Percentiles rank a stretch among this genome's conserved stretches.
These are phyloP conservation scores for Phytophthora parvispora DNA, from an alignment of 352 stramenopile species.

Conservation along the genomic window DNA sequence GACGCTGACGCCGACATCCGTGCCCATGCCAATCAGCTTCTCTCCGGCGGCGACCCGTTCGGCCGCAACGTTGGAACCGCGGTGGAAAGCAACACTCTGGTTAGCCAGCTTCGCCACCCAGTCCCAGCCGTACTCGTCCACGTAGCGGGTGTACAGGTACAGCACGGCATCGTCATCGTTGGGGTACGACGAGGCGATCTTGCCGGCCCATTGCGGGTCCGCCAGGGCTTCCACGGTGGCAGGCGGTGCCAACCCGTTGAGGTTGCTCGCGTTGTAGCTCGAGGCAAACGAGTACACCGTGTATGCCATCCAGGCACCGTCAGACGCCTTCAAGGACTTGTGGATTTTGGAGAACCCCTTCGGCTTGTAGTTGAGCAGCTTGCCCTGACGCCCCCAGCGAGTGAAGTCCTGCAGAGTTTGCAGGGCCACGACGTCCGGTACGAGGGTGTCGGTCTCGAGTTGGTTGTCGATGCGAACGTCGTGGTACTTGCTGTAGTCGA, in stretches of 20 bases:
- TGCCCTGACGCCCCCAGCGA: conserved; percentile 20
- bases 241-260: conserved; percentile 22
- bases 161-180: conserved; percentile 61
- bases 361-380: conserved; percentile 59
- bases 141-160: conserved; percentile 53
- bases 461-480: conserved; percentile 72
- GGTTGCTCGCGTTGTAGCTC: conserved; percentile 37
- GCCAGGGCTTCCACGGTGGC: conserved; percentile 29
- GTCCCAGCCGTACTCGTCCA: conserved; percentile 63
- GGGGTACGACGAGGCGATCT: conserved; percentile 61
- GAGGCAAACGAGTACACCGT: conserved; percentile 45
- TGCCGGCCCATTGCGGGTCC: conserved; percentile 39
- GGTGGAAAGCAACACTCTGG: conserved; percentile 47
- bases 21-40: conserved; percentile 39
- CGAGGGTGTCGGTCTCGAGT: conserved; percentile 51
- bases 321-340: conserved; percentile 35
- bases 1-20: conserved; percentile 8
- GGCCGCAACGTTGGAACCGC: conserved; percentile 38
- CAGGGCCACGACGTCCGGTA: conserved; percentile 50
- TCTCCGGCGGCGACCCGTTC: conserved; percentile 27
- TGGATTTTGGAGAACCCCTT: conserved; percentile 62
- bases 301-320: conserved; percentile 49
- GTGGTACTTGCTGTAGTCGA: conserved; percentile 73
- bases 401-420: conserved; percentile 59
- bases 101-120: conserved; percentile 53